Percentiles rank a stretch among this genome's conserved stretches.
These are phyloP conservation scores for Lunularia cruciata DNA, from an alignment of 225 moss, liverwort and hornwort species.

Conservation along the genomic window DNA sequence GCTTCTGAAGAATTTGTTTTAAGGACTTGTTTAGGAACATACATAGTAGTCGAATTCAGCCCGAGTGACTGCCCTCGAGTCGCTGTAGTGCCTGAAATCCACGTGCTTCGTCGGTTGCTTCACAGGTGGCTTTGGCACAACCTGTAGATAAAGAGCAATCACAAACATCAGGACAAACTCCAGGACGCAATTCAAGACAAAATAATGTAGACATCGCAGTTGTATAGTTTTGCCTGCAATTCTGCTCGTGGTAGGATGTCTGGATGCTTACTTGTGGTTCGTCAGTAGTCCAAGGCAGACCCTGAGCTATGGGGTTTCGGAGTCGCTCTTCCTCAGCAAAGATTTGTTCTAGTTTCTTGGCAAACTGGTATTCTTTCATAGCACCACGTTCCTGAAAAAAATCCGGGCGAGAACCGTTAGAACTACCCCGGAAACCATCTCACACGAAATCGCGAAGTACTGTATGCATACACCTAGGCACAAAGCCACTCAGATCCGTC, in stretches of 20 bases:
- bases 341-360: slow-evolving; percentile 62
- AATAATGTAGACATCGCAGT: neutral
- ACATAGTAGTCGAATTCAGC: slow-evolving; percentile 85
- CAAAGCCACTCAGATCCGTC: too few relatives aligned
- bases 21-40: slow-evolving; percentile 20
- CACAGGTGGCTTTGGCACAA: slow-evolving; percentile 66
- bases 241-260: neutral
- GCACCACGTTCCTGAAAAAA: slow-evolving; percentile 78
- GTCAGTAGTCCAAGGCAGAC: slow-evolving; percentile 91
- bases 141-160: slow-evolving; percentile 35
- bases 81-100: slow-evolving; percentile 66
- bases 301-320: slow-evolving; percentile 84
- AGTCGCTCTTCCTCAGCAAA: slow-evolving; percentile 73
- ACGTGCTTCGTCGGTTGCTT: slow-evolving; percentile 76
- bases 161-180: neutral
- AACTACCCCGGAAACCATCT: too few relatives aligned
- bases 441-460: too few relatives aligned
- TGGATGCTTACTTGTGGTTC: slow-evolving; percentile 58
- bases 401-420: neutral
- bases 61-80: slow-evolving; percentile 71
- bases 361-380: slow-evolving; percentile 65
- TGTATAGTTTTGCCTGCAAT: neutral
- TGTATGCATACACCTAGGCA: too few relatives aligned
- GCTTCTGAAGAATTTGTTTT: too few relatives aligned
- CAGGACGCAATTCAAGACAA: neutral